phyloP scores from a whole-genome alignment of 805 yeast genomes.

The Ogataea polymorpha region DNA sequence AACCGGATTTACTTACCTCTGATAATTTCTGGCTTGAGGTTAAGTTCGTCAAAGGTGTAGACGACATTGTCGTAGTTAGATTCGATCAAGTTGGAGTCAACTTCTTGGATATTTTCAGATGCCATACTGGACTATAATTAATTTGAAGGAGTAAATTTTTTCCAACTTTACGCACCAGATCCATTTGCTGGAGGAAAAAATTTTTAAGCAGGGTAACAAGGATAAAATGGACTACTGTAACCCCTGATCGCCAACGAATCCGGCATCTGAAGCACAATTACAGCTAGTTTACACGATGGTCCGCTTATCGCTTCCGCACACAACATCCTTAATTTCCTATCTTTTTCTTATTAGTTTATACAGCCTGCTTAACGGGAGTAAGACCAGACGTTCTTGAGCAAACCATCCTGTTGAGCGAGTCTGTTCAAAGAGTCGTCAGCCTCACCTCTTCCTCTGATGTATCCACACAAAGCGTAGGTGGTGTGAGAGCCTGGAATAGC shows the following conservation, averaged over 20 bases:
- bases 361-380: slow-evolving; percentile 73
- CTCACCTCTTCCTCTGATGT: slow-evolving; percentile 98
- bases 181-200: slow-evolving; percentile 9
- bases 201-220: slow-evolving; percentile 11
- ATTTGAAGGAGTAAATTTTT: slow-evolving; percentile 12
- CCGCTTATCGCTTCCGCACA: background rate
- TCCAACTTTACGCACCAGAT: slow-evolving; percentile 7
- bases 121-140: slow-evolving; percentile 35
- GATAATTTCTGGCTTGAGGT: slow-evolving; percentile 68
- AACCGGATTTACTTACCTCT: slow-evolving; percentile 42
- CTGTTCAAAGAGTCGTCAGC: slow-evolving; percentile 99
- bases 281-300: too few relatives aligned
- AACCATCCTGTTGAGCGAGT: slow-evolving; percentile 98
- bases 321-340: background rate
- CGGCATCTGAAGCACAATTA: too few relatives aligned
- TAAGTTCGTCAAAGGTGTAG: slow-evolving; percentile 70
- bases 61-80: slow-evolving; percentile 94
- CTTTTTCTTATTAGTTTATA: slow-evolving; percentile 12
- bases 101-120: slow-evolving; percentile 64
- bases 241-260: too few relatives aligned
- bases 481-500: slow-evolving; percentile 86
- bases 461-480: slow-evolving; percentile 96
- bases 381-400: slow-evolving; percentile 93
- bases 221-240: too few relatives aligned
- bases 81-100: slow-evolving; percentile 81